These are phyloP conservation scores for Cyberlindnera lachancei DNA, from an alignment of 805 yeast genomes.

Conservation along the genomic window DNA sequence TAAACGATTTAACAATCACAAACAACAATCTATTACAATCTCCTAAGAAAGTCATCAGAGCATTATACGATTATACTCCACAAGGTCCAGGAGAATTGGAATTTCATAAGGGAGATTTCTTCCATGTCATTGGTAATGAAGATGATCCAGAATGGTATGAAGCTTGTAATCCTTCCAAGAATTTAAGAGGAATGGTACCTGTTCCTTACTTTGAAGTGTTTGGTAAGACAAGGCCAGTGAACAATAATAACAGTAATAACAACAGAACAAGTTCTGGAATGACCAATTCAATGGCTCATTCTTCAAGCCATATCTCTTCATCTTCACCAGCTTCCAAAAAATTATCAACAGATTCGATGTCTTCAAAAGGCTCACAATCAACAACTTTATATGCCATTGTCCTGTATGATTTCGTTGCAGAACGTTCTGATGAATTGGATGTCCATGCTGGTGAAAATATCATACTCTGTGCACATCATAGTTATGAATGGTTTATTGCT, in stretches of 20 bases:
- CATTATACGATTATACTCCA: slow-evolving; percentile 68
- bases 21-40: slow-evolving; percentile 30
- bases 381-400: slow-evolving; percentile 73
- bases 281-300: slow-evolving; percentile 21
- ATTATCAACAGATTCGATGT: slow-evolving; percentile 15
- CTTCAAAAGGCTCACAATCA: slow-evolving; percentile 9
- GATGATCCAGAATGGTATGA: slow-evolving; percentile 68
- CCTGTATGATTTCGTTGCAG: slow-evolving; percentile 78
- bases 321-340: slow-evolving; percentile 11
- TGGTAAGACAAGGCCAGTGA: slow-evolving; percentile 45
- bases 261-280: no score
- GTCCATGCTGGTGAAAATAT: slow-evolving; percentile 82
- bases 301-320: slow-evolving; percentile 3
- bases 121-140: slow-evolving; percentile 64
- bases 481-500: slow-evolving; percentile 96
- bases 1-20: slow-evolving; percentile 17
- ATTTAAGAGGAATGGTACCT: slow-evolving; percentile 81
- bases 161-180: slow-evolving; percentile 79
- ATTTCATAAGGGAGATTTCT: slow-evolving; percentile 79
- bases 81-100: slow-evolving; percentile 76
- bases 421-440: slow-evolving; percentile 71
- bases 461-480: slow-evolving; percentile 92
- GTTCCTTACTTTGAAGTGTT: slow-evolving; percentile 75
- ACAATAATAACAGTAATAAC: no score
- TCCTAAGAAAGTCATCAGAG: slow-evolving; percentile 80